Evolutionary conservation across 202 grass and related monocot genomes (phyloP).

Genomic region (Setaria italica): DNA sequence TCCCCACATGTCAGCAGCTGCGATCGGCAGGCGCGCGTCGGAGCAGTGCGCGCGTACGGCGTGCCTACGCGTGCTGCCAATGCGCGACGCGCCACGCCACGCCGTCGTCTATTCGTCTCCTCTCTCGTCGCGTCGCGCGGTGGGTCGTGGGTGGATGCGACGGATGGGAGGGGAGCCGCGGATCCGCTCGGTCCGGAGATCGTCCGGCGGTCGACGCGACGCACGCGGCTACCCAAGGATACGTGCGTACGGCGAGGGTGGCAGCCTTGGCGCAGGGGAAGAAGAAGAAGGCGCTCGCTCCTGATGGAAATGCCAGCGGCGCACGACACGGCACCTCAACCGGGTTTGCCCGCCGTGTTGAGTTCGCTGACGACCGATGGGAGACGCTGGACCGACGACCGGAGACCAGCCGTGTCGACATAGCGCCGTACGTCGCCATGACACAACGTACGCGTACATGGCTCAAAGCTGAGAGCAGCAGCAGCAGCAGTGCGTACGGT

Average conservation of each 20-base stretch:
- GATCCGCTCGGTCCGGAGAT: background rate
- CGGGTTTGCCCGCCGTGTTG: background rate
- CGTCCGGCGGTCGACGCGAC: background rate
- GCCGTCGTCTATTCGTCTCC: background rate
- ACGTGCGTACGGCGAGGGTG: background rate
- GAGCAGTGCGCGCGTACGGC: conserved; percentile 16
- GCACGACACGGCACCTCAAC: conserved; percentile 53
- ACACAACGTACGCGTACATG: too few relatives aligned
- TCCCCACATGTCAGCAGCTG: conserved; percentile 36
- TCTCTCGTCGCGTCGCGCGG: background rate
- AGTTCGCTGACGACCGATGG: background rate
- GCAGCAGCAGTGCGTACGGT: too few relatives aligned
- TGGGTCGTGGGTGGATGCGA: background rate
- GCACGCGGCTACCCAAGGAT: background rate
- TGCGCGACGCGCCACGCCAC: conserved; percentile 9
- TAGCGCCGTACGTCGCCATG: too few relatives aligned
- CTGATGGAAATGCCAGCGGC: conserved; percentile 30
- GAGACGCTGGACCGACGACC: background rate
- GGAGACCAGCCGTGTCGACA: background rate
- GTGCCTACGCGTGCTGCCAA: conserved; percentile 38
- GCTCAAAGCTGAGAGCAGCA: too few relatives aligned
- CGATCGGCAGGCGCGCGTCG: background rate
- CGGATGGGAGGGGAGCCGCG: background rate
- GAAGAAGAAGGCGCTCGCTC: background rate
- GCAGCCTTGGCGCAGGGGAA: conserved; percentile 58